Conservation (phyloP, 2,329 filamentous ascomycete species). For the Aspergillus spinulosporus region DNA sequence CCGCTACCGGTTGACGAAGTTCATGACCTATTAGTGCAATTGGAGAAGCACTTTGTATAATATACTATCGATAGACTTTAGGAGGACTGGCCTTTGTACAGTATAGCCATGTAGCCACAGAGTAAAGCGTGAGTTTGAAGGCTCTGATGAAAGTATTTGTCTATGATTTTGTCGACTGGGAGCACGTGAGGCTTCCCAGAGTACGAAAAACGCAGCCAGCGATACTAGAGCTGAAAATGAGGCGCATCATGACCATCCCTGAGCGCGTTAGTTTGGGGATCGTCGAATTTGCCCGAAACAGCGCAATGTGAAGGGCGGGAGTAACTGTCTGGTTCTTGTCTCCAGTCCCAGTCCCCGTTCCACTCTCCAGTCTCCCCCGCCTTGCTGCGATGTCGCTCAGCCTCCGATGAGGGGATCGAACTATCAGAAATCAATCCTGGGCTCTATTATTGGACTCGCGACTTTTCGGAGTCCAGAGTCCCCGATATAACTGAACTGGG, state of each 20-base stretch:
- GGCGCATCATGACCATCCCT: slow-evolving; percentile 5
- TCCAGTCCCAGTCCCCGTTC: background rate
- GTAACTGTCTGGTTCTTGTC: slow-evolving; percentile 6
- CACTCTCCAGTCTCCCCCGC: slow-evolving; percentile 7
- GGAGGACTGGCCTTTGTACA: background rate
- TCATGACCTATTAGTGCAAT: slow-evolving; percentile 37
- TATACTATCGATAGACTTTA: slow-evolving; percentile 19
- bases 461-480: slow-evolving; percentile 4
- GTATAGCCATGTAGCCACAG: background rate
- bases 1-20: slow-evolving; percentile 40
- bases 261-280: slow-evolving; percentile 13
- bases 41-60: slow-evolving; percentile 42
- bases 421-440: slow-evolving; percentile 4
- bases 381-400: background rate
- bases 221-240: background rate
- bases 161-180: slow-evolving; percentile 1
- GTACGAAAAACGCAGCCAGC: background rate
- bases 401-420: slow-evolving; percentile 3
- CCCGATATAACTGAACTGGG: background rate
- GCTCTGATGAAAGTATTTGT: slow-evolving; percentile 4
- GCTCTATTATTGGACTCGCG: background rate
- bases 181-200: background rate
- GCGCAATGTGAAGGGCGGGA: slow-evolving; percentile 3
- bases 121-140: background rate
- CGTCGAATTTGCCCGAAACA: slow-evolving; percentile 12